Evolutionary conservation across 2,329 filamentous ascomycete genomes (phyloP), one percentile per base, ranked within the genome.

Genomic region (Fusarium foetens): DNA sequence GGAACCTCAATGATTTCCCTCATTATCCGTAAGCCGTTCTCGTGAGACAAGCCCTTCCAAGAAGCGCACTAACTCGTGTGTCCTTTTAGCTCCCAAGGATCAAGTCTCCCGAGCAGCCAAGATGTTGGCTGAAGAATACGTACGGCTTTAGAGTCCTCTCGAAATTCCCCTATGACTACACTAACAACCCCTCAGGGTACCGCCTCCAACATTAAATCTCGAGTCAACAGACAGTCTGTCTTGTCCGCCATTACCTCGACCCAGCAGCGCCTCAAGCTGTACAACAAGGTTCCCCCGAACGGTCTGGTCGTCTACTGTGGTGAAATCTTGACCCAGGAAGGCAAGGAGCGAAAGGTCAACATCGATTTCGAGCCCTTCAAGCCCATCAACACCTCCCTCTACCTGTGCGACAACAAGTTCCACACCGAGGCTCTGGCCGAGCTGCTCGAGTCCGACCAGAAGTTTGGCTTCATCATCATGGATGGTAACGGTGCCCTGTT

Each of bases 121-220:
- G 90, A 99, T 99, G 96, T 93, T 99, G 92, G 97, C 97, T 87
- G 96, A 99, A 98, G 95, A 97, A 93, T 97, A 96, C 82, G 94
- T 96, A 89, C 76, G 93, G 43, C 53, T 42, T 57, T 42, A 39
- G 25, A 23, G 17, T 31, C n/a, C 14, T 41, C 27, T 43, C 6
- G 10, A 59, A 58, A 27, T 10, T 41, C 51, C 51, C 25, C 19
- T 27, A 36, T 43, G 36, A 27, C 38, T 51, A 60, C 63, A 43
- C 72, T 80, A 51, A 80, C 74, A 38, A n/a, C 33, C 39, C 68
- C 45, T 41, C 75, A 96, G 94, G 96, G 96, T 81, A 99, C 96
- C 67, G 97, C 96, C 69, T 98, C 95, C 79, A 99, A 99, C 86
- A 99, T 99, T 88, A 99, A 99, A 85, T 99, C 96, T 67, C 95